Evolutionary conservation across 2,329 filamentous ascomycete species (phyloP).

Genomic region (Alternaria conjuncta): DNA sequence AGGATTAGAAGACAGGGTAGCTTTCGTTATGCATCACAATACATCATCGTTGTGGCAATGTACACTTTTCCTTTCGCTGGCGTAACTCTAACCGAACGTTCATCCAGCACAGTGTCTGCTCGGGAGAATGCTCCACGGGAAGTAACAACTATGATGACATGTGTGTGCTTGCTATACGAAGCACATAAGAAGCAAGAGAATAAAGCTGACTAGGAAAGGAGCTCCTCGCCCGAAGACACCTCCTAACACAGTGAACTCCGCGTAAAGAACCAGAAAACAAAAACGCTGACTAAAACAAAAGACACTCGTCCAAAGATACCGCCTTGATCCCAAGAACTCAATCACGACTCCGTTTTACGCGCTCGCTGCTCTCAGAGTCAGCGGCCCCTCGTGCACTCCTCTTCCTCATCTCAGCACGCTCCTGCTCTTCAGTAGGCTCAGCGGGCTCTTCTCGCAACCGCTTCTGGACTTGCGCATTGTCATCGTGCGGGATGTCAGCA

Average conservation of each 20-base stretch:
- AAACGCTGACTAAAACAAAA: neutral
- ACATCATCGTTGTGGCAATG: too few relatives aligned
- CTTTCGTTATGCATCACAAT: too few relatives aligned
- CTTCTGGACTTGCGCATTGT: neutral
- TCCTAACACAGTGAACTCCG: neutral
- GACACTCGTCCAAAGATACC: accelerated
- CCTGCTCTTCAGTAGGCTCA: neutral
- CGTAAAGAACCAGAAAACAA: neutral
- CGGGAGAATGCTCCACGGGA: too few relatives aligned
- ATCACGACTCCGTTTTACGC: neutral
- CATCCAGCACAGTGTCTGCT: too few relatives aligned
- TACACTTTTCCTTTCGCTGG: too few relatives aligned
- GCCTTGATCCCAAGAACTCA: neutral
- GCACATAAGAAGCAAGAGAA: too few relatives aligned
- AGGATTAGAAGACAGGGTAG: too few relatives aligned
- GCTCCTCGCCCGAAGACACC: neutral
- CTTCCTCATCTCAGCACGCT: neutral
- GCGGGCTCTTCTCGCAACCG: neutral
- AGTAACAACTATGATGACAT: too few relatives aligned
- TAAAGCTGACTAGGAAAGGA: too few relatives aligned
- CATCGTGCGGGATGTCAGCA: neutral
- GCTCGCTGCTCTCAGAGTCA: neutral
- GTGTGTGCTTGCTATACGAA: too few relatives aligned
- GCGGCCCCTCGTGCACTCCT: neutral
- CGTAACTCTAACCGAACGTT: too few relatives aligned